Conservation (phyloP, 2,329 filamentous ascomycete genomes). For the Dissoconium aciculare region DNA sequence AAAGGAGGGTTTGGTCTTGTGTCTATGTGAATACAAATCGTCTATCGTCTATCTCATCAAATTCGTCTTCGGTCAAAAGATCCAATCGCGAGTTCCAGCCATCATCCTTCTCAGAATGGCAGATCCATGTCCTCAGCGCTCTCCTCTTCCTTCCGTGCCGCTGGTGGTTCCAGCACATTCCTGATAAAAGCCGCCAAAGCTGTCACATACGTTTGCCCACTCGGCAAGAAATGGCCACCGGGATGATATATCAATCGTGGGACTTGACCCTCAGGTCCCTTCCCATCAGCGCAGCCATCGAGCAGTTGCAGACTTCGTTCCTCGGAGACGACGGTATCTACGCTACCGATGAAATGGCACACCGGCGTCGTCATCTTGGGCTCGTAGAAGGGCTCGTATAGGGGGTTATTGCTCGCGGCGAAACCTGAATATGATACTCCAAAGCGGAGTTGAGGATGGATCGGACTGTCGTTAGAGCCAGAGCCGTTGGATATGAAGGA, state of each 20-base stretch:
- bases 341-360: constrained; percentile 64
- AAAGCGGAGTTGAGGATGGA: constrained; percentile 50
- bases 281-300: constrained; percentile 43
- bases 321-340: constrained; percentile 84
- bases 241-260: constrained; percentile 54
- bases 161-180: constrained; percentile 28
- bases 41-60: too few species aligned
- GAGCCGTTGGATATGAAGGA: constrained; percentile 29
- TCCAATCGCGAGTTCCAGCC: too few species aligned
- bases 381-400: constrained; percentile 57
- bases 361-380: constrained; percentile 62
- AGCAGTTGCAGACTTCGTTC: constrained; percentile 50
- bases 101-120: constrained; percentile 38
- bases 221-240: constrained; percentile 79
- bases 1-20: too few species aligned
- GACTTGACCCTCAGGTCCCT: constrained; percentile 26
- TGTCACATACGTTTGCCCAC: constrained; percentile 60
- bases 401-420: constrained; percentile 41
- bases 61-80: too few species aligned
- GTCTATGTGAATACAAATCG: too few species aligned
- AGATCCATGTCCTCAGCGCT: constrained; percentile 54
- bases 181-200: constrained; percentile 59
- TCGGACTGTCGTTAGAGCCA: constrained; percentile 20
- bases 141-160: constrained; percentile 34
- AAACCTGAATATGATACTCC: constrained; percentile 68